Percentiles rank a stretch among this genome's conserved stretches.
These are phyloP conservation scores for Annulohypoxylon nitens DNA, from an alignment of 495 filamentous ascomycete genomes.

Conservation along the genomic window DNA sequence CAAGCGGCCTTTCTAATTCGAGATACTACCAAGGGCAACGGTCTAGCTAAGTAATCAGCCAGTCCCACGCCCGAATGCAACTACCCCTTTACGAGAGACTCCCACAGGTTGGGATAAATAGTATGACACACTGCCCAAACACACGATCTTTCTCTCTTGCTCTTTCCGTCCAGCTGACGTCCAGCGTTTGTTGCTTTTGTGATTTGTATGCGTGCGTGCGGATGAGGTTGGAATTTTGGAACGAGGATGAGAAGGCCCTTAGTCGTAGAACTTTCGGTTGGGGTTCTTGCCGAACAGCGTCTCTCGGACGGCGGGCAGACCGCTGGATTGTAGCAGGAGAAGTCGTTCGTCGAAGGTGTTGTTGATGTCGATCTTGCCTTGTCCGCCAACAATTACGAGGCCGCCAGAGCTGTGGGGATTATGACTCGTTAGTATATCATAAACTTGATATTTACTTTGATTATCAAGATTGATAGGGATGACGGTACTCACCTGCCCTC, in stretches of 20 bases:
- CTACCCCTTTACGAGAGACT: slow-evolving; percentile 24
- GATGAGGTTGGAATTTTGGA: slow-evolving; percentile 4
- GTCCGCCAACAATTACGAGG: slow-evolving; percentile 79
- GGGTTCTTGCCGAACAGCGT: slow-evolving; percentile 91
- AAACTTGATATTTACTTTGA: background rate
- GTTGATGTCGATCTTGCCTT: slow-evolving; percentile 97
- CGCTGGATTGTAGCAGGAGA: slow-evolving; percentile 83
- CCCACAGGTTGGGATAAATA: slow-evolving; percentile 5
- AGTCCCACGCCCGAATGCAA: slow-evolving; percentile 23
- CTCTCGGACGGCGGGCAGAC: slow-evolving; percentile 85
- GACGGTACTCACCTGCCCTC: slow-evolving; percentile 79
- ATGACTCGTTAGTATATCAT: slow-evolving; percentile 35
- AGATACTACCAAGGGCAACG: slow-evolving; percentile 32
- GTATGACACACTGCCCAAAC: slow-evolving; percentile 27
- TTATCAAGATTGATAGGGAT: background rate
- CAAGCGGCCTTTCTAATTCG: slow-evolving; percentile 34
- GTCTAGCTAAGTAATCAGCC: slow-evolving; percentile 9
- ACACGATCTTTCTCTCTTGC: background rate
- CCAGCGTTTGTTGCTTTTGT: slow-evolving; percentile 17
- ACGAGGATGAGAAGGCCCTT: slow-evolving; percentile 47
- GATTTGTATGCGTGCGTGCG: background rate
- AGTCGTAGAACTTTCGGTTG: slow-evolving; percentile 95
- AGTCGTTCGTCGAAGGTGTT: slow-evolving; percentile 96
- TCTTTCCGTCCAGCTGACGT: slow-evolving; percentile 14
- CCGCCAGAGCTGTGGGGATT: slow-evolving; percentile 77